Evolutionary conservation across 495 filamentous ascomycete genomes (phyloP).

Genomic region (Penicillium manginii): DNA sequence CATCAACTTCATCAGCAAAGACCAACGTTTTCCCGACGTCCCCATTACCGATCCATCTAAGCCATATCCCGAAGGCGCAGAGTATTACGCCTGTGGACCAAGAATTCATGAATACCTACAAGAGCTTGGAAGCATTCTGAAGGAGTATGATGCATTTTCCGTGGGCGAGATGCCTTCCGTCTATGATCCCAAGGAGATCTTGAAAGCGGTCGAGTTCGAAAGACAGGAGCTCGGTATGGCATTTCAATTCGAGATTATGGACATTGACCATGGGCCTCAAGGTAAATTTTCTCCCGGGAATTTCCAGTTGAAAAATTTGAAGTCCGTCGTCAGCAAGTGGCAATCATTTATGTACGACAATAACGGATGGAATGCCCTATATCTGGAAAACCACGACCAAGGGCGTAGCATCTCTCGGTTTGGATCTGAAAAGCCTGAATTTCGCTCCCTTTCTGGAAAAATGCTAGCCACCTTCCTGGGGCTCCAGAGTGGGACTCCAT

Average conservation of each 20-base stretch:
- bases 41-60: slow-evolving; percentile 55
- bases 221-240: slow-evolving; percentile 73
- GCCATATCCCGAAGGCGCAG: slow-evolving; percentile 56
- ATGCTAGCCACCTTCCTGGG: slow-evolving; percentile 63
- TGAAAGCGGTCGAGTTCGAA: slow-evolving; percentile 59
- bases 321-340: slow-evolving; percentile 62
- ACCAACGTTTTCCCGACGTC: slow-evolving; percentile 61
- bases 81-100: slow-evolving; percentile 66
- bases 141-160: slow-evolving; percentile 67
- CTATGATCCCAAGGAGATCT: slow-evolving; percentile 57
- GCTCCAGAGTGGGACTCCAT: slow-evolving; percentile 67
- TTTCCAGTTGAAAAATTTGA: slow-evolving; percentile 61
- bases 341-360: slow-evolving; percentile 68
- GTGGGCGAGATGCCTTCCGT: slow-evolving; percentile 74
- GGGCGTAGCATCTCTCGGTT: slow-evolving; percentile 65
- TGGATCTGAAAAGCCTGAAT: slow-evolving; percentile 48
- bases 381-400: slow-evolving; percentile 77
- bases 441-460: slow-evolving; percentile 57
- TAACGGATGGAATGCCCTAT: slow-evolving; percentile 72
- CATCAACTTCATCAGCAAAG: slow-evolving; percentile 70
- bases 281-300: slow-evolving; percentile 52
- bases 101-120: slow-evolving; percentile 67
- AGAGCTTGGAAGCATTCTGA: slow-evolving; percentile 64
- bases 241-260: slow-evolving; percentile 69
- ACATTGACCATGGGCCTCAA: slow-evolving; percentile 58